A percentile compares a stretch with the other conserved stretches of the same genome.
These are phyloP conservation scores for Candida oleophila DNA, from an alignment of 805 yeast genomes.

Conservation along the genomic window DNA sequence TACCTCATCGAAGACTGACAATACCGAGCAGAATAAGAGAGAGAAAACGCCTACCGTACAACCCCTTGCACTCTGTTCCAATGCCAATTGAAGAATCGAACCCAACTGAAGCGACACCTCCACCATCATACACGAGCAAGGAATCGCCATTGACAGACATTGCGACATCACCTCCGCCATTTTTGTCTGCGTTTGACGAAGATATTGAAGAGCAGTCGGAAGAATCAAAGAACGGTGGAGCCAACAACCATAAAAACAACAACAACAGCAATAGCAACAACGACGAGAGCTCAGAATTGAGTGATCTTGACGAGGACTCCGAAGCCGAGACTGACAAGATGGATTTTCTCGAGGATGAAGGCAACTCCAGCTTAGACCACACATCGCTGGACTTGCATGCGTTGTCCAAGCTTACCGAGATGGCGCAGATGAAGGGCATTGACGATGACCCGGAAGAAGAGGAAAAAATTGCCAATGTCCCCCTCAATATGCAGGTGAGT, in stretches of 20 bases:
- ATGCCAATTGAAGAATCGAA: conserved; percentile 4
- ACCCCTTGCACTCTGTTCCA: neutral
- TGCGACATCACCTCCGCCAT: conserved; percentile 40
- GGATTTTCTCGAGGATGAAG: conserved; percentile 50
- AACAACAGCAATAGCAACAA: conserved; percentile 7
- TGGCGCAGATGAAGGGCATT: conserved; percentile 39
- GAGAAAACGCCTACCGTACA: neutral
- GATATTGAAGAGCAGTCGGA: conserved; percentile 3
- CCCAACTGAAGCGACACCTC: conserved; percentile 6
- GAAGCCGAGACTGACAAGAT: conserved; percentile 92
- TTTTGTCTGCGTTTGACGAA: conserved; percentile 21
- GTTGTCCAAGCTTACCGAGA: conserved; percentile 40
- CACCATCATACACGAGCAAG: conserved; percentile 17
- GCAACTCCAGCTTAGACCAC: conserved; percentile 16
- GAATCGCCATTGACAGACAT: conserved; percentile 42
- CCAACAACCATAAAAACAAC: neutral
- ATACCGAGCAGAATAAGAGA: neutral
- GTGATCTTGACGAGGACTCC: conserved; percentile 61
- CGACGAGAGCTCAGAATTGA: conserved; percentile 42
- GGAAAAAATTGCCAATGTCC: conserved; percentile 9
- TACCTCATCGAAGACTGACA: too few relatives aligned
- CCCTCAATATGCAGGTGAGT: conserved; percentile 6
- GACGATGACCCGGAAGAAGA: conserved; percentile 33
- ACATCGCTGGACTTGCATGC: conserved; percentile 35
- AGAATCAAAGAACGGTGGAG: neutral